Evolutionary conservation across 2,329 filamentous ascomycete genomes (phyloP), one percentile per base, ranked within the genome.

Genomic region (Fusarium irregulare): DNA sequence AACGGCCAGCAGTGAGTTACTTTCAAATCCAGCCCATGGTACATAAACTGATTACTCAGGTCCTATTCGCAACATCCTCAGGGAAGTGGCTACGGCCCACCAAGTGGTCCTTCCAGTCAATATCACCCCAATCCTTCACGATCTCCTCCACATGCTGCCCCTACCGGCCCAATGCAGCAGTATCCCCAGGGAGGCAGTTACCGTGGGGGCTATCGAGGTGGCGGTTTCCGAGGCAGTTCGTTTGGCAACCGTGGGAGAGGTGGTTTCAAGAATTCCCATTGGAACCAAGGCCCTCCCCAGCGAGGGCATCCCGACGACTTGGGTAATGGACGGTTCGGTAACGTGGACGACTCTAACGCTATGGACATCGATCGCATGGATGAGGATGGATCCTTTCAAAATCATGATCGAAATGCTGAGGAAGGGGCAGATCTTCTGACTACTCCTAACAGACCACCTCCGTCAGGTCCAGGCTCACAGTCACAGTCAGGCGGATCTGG

Each of bases 191-290:
- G 81, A 3, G 81, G 82, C 1, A 80, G 81, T 54, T 83, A 83
- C 51, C 82, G 85, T 21, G 82, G 82, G 21, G 76, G 75, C 16
- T 82, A 83, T 78, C 77, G 89, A 70, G 88, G 87, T 21, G 85
- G 86, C 41, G 82, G 83, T 18, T 91, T 89, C 74, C 86, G 91
- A 55, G 89, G 89, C 37, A 87, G 85, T 62, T 85, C 88, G 58
- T 89, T 86, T 74, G 73, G 82, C 48, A 82, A 81, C 30, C 83
- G 88, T 50, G 84, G 85, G 42, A 86, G 91, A 54, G 89, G 89
- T 37, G 90, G 80, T 87, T 91, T 83, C 85, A 90, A 80, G 88
- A 92, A 80, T 78, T 70, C 89, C 4, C 92, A 93, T 47, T 94
- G 93, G 91, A 73, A 67, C 18, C 69, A 72, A 60, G 71, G 68